Conservation (phyloP, 208 protist species). For the Crithidia brevicula region DNA sequence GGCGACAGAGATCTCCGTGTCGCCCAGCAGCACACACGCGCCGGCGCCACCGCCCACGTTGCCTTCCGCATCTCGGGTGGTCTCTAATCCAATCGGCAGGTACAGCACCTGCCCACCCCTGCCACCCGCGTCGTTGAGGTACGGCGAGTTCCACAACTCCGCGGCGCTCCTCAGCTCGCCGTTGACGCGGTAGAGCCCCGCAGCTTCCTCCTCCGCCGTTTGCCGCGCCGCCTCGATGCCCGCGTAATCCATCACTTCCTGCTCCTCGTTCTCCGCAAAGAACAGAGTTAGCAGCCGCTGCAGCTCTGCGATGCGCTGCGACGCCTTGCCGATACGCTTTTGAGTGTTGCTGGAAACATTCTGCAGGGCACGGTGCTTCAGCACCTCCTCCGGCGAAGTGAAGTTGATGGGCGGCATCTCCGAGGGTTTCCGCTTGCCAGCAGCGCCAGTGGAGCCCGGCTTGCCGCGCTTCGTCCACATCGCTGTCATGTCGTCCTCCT, state of each 20-base stretch:
- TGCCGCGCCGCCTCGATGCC: not conserved
- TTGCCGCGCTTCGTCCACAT: constrained; percentile 1
- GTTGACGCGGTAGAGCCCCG: constrained; percentile 14
- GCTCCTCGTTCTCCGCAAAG: constrained; percentile 3
- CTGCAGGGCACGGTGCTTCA: constrained; percentile 20
- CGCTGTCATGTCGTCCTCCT: not conserved
- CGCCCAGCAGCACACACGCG: constrained; percentile 15
- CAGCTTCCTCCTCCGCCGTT: constrained; percentile 2
- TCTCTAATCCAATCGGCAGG: constrained; percentile 17
- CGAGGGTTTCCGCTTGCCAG: not conserved
- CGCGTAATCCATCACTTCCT: not conserved
- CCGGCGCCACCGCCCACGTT: constrained; percentile 15
- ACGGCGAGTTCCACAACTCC: constrained; percentile 31
- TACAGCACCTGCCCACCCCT: constrained; percentile 7
- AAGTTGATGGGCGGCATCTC: constrained; percentile 10
- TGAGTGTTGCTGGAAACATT: constrained; percentile 19
- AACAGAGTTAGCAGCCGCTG: constrained; percentile 32
- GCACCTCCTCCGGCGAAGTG: constrained; percentile 13
- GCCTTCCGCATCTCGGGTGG: constrained; percentile 13
- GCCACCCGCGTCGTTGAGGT: constrained; percentile 27
- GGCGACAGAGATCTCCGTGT: constrained; percentile 21
- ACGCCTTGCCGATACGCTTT: constrained; percentile 24
- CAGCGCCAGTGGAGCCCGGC: not conserved
- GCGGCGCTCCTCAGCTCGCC: not conserved
- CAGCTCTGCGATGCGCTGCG: constrained; percentile 41